A percentile compares a stretch with the other conserved stretches of the same genome.
Conservation (phyloP, 305 asterid genomes). For the Rubia peregrina region DNA sequence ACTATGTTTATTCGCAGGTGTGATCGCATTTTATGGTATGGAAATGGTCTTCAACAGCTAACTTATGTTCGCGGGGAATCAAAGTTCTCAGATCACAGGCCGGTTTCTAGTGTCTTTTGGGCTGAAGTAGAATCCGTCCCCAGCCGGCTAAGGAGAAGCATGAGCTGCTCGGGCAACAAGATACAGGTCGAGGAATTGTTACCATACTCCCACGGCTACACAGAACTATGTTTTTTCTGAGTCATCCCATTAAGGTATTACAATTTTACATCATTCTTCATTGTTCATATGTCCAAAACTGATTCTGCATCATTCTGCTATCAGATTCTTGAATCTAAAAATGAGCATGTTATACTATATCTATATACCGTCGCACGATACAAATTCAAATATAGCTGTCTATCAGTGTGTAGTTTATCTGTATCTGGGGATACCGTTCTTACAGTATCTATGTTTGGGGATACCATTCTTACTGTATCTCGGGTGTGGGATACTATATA, state of each 20-base stretch:
- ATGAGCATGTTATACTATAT: background rate
- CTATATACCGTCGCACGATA: too few relatives aligned
- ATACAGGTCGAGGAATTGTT: conserved; percentile 85
- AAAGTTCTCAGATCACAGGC: conserved; percentile 91
- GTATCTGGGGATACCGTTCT: too few relatives aligned
- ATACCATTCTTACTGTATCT: too few relatives aligned
- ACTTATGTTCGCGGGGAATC: conserved; percentile 88
- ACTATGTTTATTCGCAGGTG: conserved; percentile 54
- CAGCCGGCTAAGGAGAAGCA: conserved; percentile 70
- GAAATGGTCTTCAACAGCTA: conserved; percentile 87
- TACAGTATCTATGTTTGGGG: too few relatives aligned
- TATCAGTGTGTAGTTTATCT: too few relatives aligned
- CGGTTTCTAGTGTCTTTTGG: conserved; percentile 89
- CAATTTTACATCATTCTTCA: background rate
- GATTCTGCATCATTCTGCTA: background rate
- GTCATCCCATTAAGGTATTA: conserved; percentile 3
- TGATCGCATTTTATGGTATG: conserved; percentile 89
- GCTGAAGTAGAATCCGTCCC: conserved; percentile 93
- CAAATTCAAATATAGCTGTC: too few relatives aligned
- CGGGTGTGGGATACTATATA: too few relatives aligned
- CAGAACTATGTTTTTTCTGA: conserved; percentile 92
- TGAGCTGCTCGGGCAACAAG: conserved; percentile 84
- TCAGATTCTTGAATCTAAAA: background rate
- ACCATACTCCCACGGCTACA: conserved; percentile 89
- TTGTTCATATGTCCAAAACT: background rate